Conservation (phyloP, 164 flowering plant species). For the Chimonanthus praecox region DNA sequence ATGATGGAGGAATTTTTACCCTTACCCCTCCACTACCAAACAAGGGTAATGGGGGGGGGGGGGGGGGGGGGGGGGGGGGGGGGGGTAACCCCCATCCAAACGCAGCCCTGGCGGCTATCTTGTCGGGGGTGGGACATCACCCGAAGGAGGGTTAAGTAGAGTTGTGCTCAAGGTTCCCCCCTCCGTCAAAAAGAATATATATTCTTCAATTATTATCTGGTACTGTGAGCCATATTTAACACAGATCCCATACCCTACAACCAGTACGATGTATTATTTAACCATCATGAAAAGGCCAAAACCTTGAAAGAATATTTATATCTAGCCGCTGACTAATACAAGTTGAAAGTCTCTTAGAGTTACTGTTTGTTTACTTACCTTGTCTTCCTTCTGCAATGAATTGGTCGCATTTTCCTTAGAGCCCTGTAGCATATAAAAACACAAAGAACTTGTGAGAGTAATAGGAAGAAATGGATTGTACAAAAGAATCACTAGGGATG, state of each 20-base stretch:
- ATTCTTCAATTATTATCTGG: not conserved
- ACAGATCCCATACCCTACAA: not conserved
- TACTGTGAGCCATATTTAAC: not conserved
- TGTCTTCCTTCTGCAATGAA: slow-evolving; percentile 34
- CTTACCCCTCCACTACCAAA: too few relatives aligned
- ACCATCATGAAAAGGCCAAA: not conserved
- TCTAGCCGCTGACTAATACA: not conserved
- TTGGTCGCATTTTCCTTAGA: slow-evolving; percentile 66
- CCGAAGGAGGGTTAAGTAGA: not conserved
- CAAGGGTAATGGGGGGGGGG: too few relatives aligned
- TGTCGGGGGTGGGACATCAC: not conserved
- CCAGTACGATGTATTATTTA: not conserved
- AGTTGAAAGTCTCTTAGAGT: not conserved
- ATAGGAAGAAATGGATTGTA: not conserved
- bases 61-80: too few relatives aligned
- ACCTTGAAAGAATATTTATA: not conserved
- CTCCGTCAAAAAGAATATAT: not conserved
- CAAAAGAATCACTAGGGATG: not conserved
- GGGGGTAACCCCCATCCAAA: not conserved
- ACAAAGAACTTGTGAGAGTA: slow-evolving; percentile 3
- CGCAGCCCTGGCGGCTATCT: not conserved
- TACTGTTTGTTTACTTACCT: slow-evolving; percentile 29
- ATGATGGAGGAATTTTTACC: not conserved
- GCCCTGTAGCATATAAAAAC: slow-evolving; percentile 38
- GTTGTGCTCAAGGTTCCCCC: not conserved